A percentile compares a stretch with the other conserved stretches of the same genome.
These are phyloP conservation scores for Clathrospora elynae DNA, from an alignment of 2,329 filamentous ascomycete species.

Conservation along the genomic window DNA sequence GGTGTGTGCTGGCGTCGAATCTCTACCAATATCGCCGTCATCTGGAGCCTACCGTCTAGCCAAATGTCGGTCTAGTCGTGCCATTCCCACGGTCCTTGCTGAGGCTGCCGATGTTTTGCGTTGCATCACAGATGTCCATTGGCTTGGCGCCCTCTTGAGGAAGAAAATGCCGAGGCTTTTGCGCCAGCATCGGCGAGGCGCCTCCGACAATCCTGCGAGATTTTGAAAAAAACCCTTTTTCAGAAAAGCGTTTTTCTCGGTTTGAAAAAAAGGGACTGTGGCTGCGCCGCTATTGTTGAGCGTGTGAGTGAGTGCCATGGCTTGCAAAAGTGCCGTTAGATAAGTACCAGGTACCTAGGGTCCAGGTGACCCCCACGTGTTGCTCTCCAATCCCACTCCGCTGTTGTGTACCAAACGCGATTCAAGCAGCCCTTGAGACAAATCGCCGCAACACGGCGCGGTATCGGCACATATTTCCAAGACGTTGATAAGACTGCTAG, in stretches of 20 bases:
- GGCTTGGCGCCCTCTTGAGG: conserved; percentile 24
- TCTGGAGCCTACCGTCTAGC: neutral
- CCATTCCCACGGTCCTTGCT: conserved; percentile 11
- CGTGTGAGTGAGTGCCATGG: neutral
- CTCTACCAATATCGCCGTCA: neutral
- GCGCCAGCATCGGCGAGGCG: conserved; percentile 6
- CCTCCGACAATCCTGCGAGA: conserved; percentile 3
- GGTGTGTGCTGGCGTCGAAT: conserved; percentile 6
- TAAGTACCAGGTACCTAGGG: no score
- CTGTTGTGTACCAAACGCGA: conserved; percentile 7
- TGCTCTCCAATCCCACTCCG: conserved; percentile 17
- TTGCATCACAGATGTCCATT: no score
- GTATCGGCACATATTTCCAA: conserved; percentile 4
- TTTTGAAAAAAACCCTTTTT: conserved; percentile 18
- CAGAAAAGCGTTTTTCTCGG: conserved; percentile 10
- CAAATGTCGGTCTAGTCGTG: conserved; percentile 2
- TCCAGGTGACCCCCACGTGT: conserved; percentile 30
- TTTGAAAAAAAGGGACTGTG: no score
- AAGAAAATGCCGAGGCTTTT: conserved; percentile 22
- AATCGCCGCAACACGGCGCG: conserved; percentile 3
- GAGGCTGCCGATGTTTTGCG: conserved; percentile 14
- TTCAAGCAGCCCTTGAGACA: conserved; percentile 4
- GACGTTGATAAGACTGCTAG: conserved; percentile 7
- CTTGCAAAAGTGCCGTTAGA: conserved; percentile 3
- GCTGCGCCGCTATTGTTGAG: no score